Conservation (phyloP, 495 filamentous ascomycete species). For the Barbatosphaeria neglecta region DNA sequence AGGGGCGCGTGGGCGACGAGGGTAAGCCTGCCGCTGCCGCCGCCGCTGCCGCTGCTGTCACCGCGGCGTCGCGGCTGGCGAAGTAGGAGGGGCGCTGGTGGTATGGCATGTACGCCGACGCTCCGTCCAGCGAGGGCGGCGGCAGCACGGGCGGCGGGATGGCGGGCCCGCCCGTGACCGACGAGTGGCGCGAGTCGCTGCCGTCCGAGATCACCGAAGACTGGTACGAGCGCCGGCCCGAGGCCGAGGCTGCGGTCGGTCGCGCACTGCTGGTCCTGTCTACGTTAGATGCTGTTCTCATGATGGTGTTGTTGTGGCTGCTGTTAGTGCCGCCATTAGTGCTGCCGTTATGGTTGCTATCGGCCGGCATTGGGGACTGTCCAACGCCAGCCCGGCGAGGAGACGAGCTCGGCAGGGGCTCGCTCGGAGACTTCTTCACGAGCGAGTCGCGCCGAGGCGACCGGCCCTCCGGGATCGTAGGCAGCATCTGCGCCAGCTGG, state of each 20-base stretch:
- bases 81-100: constrained; percentile 5
- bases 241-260: constrained; percentile 2
- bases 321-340: background rate
- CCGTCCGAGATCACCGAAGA: constrained; percentile 33
- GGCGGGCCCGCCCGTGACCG: constrained; percentile 30
- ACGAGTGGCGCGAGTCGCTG: constrained; percentile 17
- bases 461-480: constrained; percentile 31
- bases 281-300: constrained; percentile 25
- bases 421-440: constrained; percentile 14
- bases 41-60: too few relatives aligned
- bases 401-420: constrained; percentile 2
- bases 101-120: constrained; percentile 31
- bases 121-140: too few relatives aligned
- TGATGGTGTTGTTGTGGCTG: constrained; percentile 3
- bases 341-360: too few relatives aligned
- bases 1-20: constrained; percentile 50
- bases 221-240: constrained; percentile 33
- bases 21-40: too few relatives aligned
- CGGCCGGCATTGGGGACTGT: too few relatives aligned
- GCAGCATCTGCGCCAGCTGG: constrained; percentile 15
- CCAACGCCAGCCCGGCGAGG: too few relatives aligned
- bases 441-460: constrained; percentile 29
- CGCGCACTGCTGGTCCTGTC: constrained; percentile 7
- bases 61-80: constrained; percentile 14
- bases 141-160: constrained; percentile 23